Percentiles rank a stretch among this genome's conserved stretches.
Evolutionary conservation across 1,284 basidiomycete genomes (phyloP).

Genomic region (Ganoderma sp.): DNA sequence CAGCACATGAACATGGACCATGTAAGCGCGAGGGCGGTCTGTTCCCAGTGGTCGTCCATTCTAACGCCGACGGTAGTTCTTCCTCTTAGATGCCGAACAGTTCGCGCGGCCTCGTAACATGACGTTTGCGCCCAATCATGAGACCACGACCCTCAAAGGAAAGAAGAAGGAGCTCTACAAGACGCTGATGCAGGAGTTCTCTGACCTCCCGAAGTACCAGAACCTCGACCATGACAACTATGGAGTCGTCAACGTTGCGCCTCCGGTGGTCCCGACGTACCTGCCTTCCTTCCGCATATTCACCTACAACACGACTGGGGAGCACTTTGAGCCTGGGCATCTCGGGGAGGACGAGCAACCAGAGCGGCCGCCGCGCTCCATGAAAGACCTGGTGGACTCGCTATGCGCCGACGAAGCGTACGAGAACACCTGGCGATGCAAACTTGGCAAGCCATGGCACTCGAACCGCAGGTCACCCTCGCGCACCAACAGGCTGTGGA

Average conservation of each 20-base stretch:
- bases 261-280: slow-evolving; percentile 90
- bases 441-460: slow-evolving; percentile 63
- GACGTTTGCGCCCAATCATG: slow-evolving; percentile 26
- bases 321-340: slow-evolving; percentile 36
- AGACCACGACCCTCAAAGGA: slow-evolving; percentile 34
- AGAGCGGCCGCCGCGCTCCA: slow-evolving; percentile 53
- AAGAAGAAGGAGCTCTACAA: slow-evolving; percentile 54
- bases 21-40: slow-evolving; percentile 48
- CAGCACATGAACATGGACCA: slow-evolving; percentile 83
- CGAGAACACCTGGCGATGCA: slow-evolving; percentile 63
- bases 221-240: slow-evolving; percentile 70
- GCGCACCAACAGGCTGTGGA: slow-evolving; percentile 70
- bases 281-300: slow-evolving; percentile 84
- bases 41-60: slow-evolving; percentile 11
- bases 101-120: slow-evolving; percentile 37
- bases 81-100: slow-evolving; percentile 63
- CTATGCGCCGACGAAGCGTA: slow-evolving; percentile 59
- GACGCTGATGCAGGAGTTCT: slow-evolving; percentile 60
- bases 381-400: slow-evolving; percentile 44
- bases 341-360: slow-evolving; percentile 33
- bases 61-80: slow-evolving; percentile 52
- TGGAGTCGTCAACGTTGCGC: slow-evolving; percentile 77
- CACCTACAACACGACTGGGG: slow-evolving; percentile 75
- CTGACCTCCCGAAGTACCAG: slow-evolving; percentile 56
- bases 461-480: slow-evolving; percentile 72